Evolutionary conservation across 257 asterid species (phyloP), one percentile per base, ranked within the genome.

Genomic region (Nicotiana tomentosiformis): DNA sequence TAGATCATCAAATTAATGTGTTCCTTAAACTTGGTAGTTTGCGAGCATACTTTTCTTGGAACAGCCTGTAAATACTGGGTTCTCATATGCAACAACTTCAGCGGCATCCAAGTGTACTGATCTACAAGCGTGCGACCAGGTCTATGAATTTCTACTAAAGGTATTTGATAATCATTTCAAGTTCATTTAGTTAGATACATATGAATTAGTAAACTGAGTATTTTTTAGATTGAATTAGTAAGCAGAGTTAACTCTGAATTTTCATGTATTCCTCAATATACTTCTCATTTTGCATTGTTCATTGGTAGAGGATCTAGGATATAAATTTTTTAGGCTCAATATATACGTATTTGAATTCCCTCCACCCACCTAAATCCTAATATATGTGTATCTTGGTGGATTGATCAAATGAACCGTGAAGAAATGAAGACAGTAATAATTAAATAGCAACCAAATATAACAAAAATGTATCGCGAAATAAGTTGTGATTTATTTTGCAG

Each of bases 31-130:
- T 14, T 74, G 81, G 5, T 66, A 88, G 90, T 81, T 81, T 0
- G 84, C 86, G 2, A 88, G 15, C 70, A 78, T 88, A 20, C 58
- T 88, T n/a, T 84, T 86, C 14, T 64, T 88, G 65, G 90, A 88
- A 29, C 60, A 69, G 7, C 89, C 90, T 0, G 85, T 64, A 9
- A 84, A 84, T 1, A 82, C 87, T 37, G 89, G 90, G 14, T 88
- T 82, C 55, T 84, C 90, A 1, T 88, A 88, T 82, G 67, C 89
- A 39, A 84, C 82, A 10, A 86, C 83, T 2, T 3, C 23, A 4
- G 69, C 80, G 18, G 82, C 81, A 2, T 74, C 77, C n/a, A 16
- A 20, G 1, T 68, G 84, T 16, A 81, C 88, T 1, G 86, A 84
- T 29, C 37, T 80, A 14, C 82, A 87, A 81, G 58, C 88, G 0